Percentiles rank a stretch among this genome's conserved stretches.
These are phyloP conservation scores for Sergeia podlipaevii DNA, from an alignment of 208 protist species.

Conservation along the genomic window DNA sequence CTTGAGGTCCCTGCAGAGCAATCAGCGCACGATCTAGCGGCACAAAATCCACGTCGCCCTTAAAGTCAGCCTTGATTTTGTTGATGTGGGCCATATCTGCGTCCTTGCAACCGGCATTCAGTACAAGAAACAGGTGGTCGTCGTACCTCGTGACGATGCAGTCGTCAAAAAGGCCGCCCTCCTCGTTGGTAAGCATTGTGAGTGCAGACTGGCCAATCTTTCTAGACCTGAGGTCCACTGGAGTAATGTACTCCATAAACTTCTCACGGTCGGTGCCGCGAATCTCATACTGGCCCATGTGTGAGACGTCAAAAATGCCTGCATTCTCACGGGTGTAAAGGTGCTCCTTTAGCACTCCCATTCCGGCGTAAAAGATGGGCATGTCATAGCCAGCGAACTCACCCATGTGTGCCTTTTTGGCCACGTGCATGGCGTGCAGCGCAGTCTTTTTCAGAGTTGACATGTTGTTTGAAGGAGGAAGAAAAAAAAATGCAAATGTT, in stretches of 20 bases:
- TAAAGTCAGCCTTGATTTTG: constrained; percentile 34
- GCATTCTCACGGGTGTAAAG: constrained; percentile 79
- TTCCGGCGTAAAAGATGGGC: constrained; percentile 93
- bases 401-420: constrained; percentile 93
- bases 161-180: constrained; percentile 96
- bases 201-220: constrained; percentile 43
- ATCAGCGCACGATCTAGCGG: constrained; percentile 79
- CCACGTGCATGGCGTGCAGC: constrained; percentile 81
- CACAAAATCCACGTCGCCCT: constrained; percentile 81
- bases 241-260: constrained; percentile 93
- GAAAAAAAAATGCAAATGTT: constrained; percentile 3
- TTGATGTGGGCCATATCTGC: constrained; percentile 92
- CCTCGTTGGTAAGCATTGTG: constrained; percentile 93
- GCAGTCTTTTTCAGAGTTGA: constrained; percentile 57
- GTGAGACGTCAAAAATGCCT: constrained; percentile 97
- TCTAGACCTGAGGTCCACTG: constrained; percentile 73
- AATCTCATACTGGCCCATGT: constrained; percentile 95
- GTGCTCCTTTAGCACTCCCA: constrained; percentile 88
- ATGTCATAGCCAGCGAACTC: constrained; percentile 95
- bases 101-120: constrained; percentile 95
- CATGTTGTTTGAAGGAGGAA: constrained; percentile 17
- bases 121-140: constrained; percentile 93
- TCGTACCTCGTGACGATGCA: constrained; percentile 90
- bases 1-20: constrained; percentile 93
- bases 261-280: constrained; percentile 84